Percentiles rank a stretch among this genome's conserved stretches.
These are phyloP conservation scores for Pulveroboletus ravenelii DNA, from an alignment of 768 basidiomycete species.

Conservation along the genomic window DNA sequence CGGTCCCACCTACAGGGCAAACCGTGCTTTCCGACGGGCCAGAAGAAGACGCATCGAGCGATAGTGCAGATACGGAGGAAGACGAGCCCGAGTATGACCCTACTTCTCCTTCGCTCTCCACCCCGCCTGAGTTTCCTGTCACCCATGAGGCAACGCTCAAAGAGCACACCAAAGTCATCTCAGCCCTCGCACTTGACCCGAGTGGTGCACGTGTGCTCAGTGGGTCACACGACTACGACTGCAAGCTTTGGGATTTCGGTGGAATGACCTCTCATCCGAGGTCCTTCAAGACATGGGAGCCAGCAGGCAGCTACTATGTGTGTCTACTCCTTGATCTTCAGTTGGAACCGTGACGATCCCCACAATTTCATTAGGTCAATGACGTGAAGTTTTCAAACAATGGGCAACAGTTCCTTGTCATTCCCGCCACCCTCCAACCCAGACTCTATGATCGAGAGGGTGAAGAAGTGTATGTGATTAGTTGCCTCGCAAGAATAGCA, in stretches of 20 bases:
- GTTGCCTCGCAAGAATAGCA: conserved; percentile 22
- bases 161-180: conserved; percentile 94
- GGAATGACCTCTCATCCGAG: conserved; percentile 90
- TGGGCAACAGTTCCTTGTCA: conserved; percentile 78
- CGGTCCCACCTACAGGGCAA: background rate
- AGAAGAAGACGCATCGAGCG: conserved; percentile 25
- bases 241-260: conserved; percentile 98
- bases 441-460: conserved; percentile 92
- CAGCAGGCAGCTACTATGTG: conserved; percentile 89
- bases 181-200: conserved; percentile 87
- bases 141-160: conserved; percentile 90
- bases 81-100: conserved; percentile 52
- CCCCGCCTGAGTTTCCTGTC: conserved; percentile 63
- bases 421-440: conserved; percentile 84
- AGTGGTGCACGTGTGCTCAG: conserved; percentile 89
- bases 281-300: conserved; percentile 97
- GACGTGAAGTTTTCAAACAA: conserved; percentile 87
- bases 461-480: conserved; percentile 73
- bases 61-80: conserved; percentile 15
- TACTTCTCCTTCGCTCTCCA: conserved; percentile 36
- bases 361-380: conserved; percentile 56
- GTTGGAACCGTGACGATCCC: background rate
- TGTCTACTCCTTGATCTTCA: conserved; percentile 11
- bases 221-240: conserved; percentile 96
- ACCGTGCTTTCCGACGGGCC: conserved; percentile 7